Base-by-base conservation (phyloP, 192 early-diverging fungal genomes). In the Backusella parvicylindrica region DNA sequence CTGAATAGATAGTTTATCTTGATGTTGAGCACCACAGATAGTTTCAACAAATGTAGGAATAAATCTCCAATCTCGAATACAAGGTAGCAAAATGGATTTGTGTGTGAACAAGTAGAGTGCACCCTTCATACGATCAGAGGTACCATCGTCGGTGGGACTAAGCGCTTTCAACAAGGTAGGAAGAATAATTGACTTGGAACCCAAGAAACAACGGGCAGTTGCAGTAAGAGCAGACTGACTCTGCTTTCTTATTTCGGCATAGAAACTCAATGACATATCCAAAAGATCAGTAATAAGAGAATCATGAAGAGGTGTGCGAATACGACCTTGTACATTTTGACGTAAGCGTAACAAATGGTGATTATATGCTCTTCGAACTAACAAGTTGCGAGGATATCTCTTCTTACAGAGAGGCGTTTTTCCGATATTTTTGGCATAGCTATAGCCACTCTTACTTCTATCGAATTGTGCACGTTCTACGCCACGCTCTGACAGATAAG, bases 1-100 rank as follows among this genome's bases (percentile, higher is more conserved):
- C 75, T 93, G 92, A 21, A 93, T 84, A 6, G 89, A 89, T 1
- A 86, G 83, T 83, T 94, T 93, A 47, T 93, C 92, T 43, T 88
- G 88, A 75, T 91, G 89, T 64, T 92, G 85, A 15, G 90, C 85
- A 30, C 75, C 75, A 65, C 89, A 87, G 0, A 94, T 73, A 11
- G 82, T 69, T 23, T 76, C 30, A 12, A 89, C 84, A 69, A 92
- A 94, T 21, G 79, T 70, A 1, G 84, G 83, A 3, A 84, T 83
- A 72, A 84, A 89, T 18, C 84, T 66, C 85, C 86, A 91, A 73
- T 92, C 86, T 3, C 84, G 82, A 33, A 91, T 65, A 60, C 84
- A 84, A 23, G 85, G 81, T 50, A 84, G 49, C 33, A 91, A 72
- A 41, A 92, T 78, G 0, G 85, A 74, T 16, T 80, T 86, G 6